Base-by-base conservation (phyloP, 139 green algal genomes). In the Chlamydomonas sphaeroides region DNA sequence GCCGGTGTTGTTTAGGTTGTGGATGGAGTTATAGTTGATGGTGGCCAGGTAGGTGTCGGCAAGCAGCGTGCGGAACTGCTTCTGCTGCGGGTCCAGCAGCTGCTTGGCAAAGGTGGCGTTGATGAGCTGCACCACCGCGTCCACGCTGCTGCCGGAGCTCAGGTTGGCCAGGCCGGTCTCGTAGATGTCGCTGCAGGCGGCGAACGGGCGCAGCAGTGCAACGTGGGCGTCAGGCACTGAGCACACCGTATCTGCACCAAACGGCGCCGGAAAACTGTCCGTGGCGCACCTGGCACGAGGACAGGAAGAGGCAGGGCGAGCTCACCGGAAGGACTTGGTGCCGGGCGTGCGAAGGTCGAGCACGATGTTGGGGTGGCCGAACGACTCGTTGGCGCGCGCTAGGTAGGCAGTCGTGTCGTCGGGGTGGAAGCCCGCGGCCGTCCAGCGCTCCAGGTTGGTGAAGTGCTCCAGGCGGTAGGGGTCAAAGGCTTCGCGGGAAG, bases 351-450 rank as follows among this genome's bases (percentile, higher is more conserved):
- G 72, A 32, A 87, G 73, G 72, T 87, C 82, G 25, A 87, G 49
- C 7, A 79, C 82, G 38, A 87, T 76, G 73, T 87, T 87, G 73
- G 36, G 63, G 82, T 87, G 42, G 65, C 70, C 65, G n/a, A 83
- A 76, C 0, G 72, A 74, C 15, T 41, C 73, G 23, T 67, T 68
- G 72, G 78, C 63, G 2, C 39, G 33, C 0, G 32, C 56, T 73
- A 87, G 66, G 65, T 69, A 87, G 38, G 14, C 36, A n/a, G 41
- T 26, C 21, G 65, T 79, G 66, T 87, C 82, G 66, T 66, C 62
- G 10, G 14, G 35, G n/a, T 83, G 5, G 53, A 66, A 87, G 53
- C 82, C 73, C 1, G 65, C 33, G 25, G 20, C 65, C 38, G 61
- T 41, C 82, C 82, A 87, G 65, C 72, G 72, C 6, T 25, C 5